These are phyloP conservation scores for Fusarium lateritium DNA, from an alignment of 2,329 filamentous ascomycete species.

Conservation along the genomic window DNA sequence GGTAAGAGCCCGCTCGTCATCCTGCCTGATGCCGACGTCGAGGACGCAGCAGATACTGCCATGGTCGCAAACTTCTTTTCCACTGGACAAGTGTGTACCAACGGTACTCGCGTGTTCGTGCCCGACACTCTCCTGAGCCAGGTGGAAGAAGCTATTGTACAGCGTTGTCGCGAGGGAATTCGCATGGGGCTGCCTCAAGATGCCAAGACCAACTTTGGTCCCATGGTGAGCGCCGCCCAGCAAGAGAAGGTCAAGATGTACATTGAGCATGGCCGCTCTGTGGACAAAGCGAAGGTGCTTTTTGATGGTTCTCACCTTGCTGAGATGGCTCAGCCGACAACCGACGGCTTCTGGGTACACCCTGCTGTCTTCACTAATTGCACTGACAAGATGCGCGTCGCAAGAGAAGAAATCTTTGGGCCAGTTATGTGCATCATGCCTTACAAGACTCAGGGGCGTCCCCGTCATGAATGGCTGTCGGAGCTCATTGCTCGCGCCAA, in stretches of 20 bases:
- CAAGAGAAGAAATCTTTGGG: constrained; percentile 88
- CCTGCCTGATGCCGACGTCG: constrained; percentile 83
- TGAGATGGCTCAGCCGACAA: constrained; percentile 65
- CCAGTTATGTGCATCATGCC: constrained; percentile 87
- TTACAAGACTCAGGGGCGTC: constrained; percentile 68
- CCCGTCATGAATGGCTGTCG: constrained; percentile 64
- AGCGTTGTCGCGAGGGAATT: constrained; percentile 72
- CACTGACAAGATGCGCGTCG: constrained; percentile 84
- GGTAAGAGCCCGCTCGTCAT: constrained; percentile 88
- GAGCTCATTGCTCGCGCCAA: constrained; percentile 83
- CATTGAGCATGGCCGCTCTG: constrained; percentile 80
- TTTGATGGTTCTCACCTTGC: constrained; percentile 76
- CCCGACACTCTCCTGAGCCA: constrained; percentile 73
- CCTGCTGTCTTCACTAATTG: constrained; percentile 91
- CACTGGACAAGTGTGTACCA: constrained; percentile 92
- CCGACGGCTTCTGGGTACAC: constrained; percentile 84
- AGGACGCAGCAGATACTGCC: constrained; percentile 87
- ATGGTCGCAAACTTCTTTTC: constrained; percentile 97
- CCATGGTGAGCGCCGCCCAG: constrained; percentile 82
- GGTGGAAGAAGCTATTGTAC: constrained; percentile 78
- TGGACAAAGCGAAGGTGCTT: constrained; percentile 81
- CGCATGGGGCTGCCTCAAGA: constrained; percentile 82
- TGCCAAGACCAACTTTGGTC: constrained; percentile 83
- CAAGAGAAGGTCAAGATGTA: constrained; percentile 84
- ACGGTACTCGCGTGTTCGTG: constrained; percentile 90